Conservation (phyloP, 257 asterid species). For the Solanum okadae region DNA sequence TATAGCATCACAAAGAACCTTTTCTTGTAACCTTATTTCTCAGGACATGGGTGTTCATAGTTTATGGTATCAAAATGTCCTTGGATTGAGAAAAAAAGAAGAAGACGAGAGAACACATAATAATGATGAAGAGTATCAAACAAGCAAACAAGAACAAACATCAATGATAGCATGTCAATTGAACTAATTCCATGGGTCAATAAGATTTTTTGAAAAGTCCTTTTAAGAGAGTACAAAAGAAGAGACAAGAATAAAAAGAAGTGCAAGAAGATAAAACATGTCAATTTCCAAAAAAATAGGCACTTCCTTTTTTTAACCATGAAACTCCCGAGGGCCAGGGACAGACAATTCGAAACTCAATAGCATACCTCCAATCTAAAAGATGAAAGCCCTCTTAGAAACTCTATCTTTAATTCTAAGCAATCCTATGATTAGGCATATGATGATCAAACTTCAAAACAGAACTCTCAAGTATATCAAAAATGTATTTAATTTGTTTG, state of each 20-base stretch:
- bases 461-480: not conserved
- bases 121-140: not conserved
- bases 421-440: not conserved
- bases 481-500: not conserved
- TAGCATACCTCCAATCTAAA: not conserved
- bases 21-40: not conserved
- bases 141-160: not conserved
- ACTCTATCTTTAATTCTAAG: not conserved
- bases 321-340: not conserved
- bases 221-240: not conserved
- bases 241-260: not conserved
- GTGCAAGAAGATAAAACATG: not conserved
- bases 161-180: not conserved
- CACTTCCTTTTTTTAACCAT: not conserved
- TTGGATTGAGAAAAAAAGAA: not conserved
- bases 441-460: not conserved
- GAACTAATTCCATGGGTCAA: not conserved
- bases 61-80: not conserved
- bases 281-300: not conserved
- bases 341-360: not conserved
- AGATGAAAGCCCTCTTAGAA: not conserved
- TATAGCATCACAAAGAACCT: conserved; percentile 5
- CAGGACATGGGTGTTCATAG: not conserved
- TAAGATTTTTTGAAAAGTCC: not conserved
- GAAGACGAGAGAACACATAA: not conserved